Base-by-base conservation (phyloP, 768 basidiomycete genomes). In the Panellus pusillus region DNA sequence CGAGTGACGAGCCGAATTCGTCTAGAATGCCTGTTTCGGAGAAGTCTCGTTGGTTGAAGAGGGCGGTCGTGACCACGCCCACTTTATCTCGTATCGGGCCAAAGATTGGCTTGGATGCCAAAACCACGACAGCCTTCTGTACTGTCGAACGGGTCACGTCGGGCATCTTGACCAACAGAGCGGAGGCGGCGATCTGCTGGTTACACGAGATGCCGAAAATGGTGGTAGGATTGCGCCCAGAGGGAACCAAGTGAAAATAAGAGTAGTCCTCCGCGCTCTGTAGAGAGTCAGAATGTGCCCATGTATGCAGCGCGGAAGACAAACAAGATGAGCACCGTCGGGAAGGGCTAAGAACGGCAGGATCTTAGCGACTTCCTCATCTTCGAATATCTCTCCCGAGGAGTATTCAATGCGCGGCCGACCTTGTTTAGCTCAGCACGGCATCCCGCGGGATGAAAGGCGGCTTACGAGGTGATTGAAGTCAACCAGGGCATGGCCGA, bases 131-230 rank as follows among this genome's bases (percentile, higher is more conserved):
- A 0, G 97, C 95, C 67, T 98, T 99, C 70, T 99, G 97, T 0
- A 99, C 97, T 9, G 88, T 98, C 5, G 90, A 93, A 14, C 97
- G 85, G 5, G 97, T 98, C 15, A 98, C 91, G 58, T 97, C 95
- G 2, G 81, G 75, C 36, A 83, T 80, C 65, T 87, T 89, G 43
- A 89, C 86, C 4, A 93, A 74, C 27, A 99, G 78, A 19, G 85
- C 78, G 0, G 87, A 79, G 2, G 94, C 77, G 9, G 91, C 75
- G 31, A 99, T 93, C 74, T 99, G 97, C 44, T 95, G 92, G 63
- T 98, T 98, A 67, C 95, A 96, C 84, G 95, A 98, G 66, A 99
- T 98, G 32, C 96, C 97, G 65, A 98, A 99, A 36, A 98, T 73
- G 4, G 97, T 98, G 15, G 80, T 81, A 1, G 89, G 84, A 56